Conservation (phyloP, 2,329 filamentous ascomycete species). For the Sordariomycetes sp. region DNA sequence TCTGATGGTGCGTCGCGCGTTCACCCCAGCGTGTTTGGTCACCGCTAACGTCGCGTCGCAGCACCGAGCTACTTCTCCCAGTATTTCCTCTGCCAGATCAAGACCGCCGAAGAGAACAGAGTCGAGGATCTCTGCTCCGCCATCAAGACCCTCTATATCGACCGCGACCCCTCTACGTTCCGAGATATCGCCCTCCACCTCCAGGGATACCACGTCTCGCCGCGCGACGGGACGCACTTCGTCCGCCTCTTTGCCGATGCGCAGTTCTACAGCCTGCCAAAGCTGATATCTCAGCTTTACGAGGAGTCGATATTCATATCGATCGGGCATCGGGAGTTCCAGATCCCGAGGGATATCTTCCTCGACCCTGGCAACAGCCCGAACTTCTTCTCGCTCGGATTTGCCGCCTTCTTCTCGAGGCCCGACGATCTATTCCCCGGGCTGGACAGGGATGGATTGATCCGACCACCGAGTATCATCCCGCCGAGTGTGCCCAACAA, state of each 20-base stretch:
- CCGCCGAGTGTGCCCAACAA: slow-evolving; percentile 75
- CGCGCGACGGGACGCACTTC: slow-evolving; percentile 76
- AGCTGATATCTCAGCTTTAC: slow-evolving; percentile 82
- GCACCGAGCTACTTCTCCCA: slow-evolving; percentile 94
- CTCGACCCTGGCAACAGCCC: slow-evolving; percentile 79
- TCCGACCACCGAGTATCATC: slow-evolving; percentile 78
- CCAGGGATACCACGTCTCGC: slow-evolving; percentile 82
- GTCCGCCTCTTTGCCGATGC: slow-evolving; percentile 90
- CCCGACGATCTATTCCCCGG: slow-evolving; percentile 79
- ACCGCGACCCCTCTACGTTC: slow-evolving; percentile 85
- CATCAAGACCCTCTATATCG: slow-evolving; percentile 84
- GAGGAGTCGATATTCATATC: slow-evolving; percentile 88
- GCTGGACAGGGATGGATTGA: slow-evolving; percentile 65
- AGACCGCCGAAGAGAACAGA: slow-evolving; percentile 49
- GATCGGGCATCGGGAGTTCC: slow-evolving; percentile 79
- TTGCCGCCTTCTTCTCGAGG: slow-evolving; percentile 76
- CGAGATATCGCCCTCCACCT: slow-evolving; percentile 82
- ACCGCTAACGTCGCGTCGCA: slow-evolving; percentile 21
- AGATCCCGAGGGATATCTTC: slow-evolving; percentile 84
- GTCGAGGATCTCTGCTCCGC: slow-evolving; percentile 38
- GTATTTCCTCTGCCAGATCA: slow-evolving; percentile 81
- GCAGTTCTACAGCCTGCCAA: slow-evolving; percentile 87
- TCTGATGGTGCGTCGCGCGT: slow-evolving; percentile 53
- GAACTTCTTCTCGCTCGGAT: slow-evolving; percentile 91
- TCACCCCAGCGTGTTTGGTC: background rate